Conservation (phyloP, 2,329 filamentous ascomycete species). For the Fusarium sp. region DNA sequence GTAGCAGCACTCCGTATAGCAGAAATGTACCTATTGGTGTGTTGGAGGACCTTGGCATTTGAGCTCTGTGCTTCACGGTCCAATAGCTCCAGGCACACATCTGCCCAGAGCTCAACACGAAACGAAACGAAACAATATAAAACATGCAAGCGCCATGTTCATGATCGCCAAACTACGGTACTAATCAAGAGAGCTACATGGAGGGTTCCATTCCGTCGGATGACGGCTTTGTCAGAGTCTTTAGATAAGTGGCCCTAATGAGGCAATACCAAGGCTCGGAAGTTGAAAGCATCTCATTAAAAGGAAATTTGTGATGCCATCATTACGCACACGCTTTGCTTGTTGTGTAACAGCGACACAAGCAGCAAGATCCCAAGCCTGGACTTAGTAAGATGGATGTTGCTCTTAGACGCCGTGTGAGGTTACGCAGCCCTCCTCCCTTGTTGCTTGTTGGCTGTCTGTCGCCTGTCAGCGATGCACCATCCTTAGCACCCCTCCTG, state of each 20-base stretch:
- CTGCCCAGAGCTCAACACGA: slow-evolving; percentile 14
- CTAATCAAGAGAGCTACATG: background rate
- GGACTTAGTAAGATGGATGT: background rate
- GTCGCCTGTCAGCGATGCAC: slow-evolving; percentile 21
- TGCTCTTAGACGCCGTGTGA: slow-evolving; percentile 27
- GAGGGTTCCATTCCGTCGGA: background rate
- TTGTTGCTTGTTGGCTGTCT: background rate
- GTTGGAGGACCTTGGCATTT: slow-evolving; percentile 34
- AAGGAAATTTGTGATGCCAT: slow-evolving; percentile 20
- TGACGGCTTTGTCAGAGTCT: background rate
- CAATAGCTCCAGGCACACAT: slow-evolving; percentile 12
- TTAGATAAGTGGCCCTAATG: background rate
- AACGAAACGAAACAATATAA: slow-evolving; percentile 30
- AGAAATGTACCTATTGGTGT: slow-evolving; percentile 20
- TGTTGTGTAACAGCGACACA: slow-evolving; percentile 6
- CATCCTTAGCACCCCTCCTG: background rate
- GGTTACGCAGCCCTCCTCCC: slow-evolving; percentile 10
- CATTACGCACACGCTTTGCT: slow-evolving; percentile 18
- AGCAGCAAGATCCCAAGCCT: background rate
- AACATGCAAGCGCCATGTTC: slow-evolving; percentile 7
- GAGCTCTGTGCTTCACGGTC: slow-evolving; percentile 5
- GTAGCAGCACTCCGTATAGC: background rate
- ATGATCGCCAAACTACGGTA: background rate
- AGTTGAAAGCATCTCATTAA: background rate
- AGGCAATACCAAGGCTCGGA: slow-evolving; percentile 9